A percentile compares a stretch with the other conserved stretches of the same genome.
phyloP scores from a whole-genome alignment of 208 protist species.

The Trypanosoma theileri region DNA sequence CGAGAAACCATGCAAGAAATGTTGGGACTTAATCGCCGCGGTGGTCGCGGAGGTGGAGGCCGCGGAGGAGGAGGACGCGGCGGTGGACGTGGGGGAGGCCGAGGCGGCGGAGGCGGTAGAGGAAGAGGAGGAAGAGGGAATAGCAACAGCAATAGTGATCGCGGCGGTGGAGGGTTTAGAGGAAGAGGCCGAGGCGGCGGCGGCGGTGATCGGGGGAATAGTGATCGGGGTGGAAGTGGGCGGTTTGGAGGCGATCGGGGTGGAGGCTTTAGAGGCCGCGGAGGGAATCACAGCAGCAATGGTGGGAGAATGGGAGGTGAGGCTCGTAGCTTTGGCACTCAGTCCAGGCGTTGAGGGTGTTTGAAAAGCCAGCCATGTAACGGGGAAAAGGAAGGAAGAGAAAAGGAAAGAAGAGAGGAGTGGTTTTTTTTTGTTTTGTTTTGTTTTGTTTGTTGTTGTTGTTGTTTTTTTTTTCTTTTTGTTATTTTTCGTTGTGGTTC shows the following conservation, averaged over 20 bases:
- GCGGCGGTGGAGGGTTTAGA: constrained; percentile 10
- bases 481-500: not conserved
- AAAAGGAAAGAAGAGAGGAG: not conserved
- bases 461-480: not conserved
- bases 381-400: too few relatives aligned
- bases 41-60: not conserved
- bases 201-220: constrained; percentile 5
- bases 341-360: constrained; percentile 8
- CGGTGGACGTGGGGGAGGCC: constrained; percentile 6
- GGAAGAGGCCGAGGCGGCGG: constrained; percentile 23
- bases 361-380: too few relatives aligned
- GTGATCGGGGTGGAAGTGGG: constrained; percentile 18
- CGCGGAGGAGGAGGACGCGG: not conserved
- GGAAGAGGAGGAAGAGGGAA: constrained; percentile 25
- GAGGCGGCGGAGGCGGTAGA: constrained; percentile 23
- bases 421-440: not conserved
- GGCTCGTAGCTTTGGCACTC: constrained; percentile 19
- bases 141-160: constrained; percentile 12
- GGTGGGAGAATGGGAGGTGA: constrained; percentile 28
- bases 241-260: constrained; percentile 6
- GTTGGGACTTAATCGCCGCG: constrained; percentile 47
- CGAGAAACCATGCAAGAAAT: constrained; percentile 70
- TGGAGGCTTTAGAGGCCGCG: constrained; percentile 20
- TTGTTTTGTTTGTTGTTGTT: not conserved
- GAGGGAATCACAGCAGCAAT: constrained; percentile 5